These are phyloP conservation scores for Hygrophoropsis aurantiaca DNA, from an alignment of 768 basidiomycete genomes.

Conservation along the genomic window DNA sequence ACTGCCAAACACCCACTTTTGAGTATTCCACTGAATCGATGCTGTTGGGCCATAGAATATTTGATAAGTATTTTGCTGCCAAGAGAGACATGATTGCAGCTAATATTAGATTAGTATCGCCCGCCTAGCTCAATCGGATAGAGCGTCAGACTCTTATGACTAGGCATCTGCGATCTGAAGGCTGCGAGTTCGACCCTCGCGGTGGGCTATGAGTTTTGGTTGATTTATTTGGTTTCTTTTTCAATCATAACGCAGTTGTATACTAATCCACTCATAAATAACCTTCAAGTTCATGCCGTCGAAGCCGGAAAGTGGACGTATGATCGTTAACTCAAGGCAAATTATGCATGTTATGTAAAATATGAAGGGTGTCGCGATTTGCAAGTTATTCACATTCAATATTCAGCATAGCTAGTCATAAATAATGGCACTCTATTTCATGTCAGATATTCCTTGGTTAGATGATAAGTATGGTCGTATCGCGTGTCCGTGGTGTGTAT, in stretches of 20 bases:
- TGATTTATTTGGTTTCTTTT: not conserved
- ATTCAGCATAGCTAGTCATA: not conserved
- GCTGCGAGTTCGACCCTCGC: constrained; percentile 66
- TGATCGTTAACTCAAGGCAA: too few species aligned
- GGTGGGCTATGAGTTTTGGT: constrained; percentile 47
- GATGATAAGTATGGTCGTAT: not conserved
- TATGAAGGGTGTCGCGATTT: too few species aligned
- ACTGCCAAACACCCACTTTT: too few species aligned
- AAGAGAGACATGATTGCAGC: not conserved
- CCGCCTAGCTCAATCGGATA: constrained; percentile 70
- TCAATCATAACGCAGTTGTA: too few species aligned
- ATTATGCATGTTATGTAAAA: too few species aligned
- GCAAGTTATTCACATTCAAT: too few species aligned
- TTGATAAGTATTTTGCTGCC: too few species aligned
- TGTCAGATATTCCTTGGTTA: not conserved
- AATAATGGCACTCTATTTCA: not conserved
- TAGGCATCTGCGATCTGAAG: constrained; percentile 56
- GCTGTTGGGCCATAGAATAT: too few species aligned
- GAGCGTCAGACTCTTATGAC: constrained; percentile 63
- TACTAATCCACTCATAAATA: too few species aligned
- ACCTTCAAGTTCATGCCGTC: too few species aligned
- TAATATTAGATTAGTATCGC: constrained; percentile 20
- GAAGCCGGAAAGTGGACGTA: too few species aligned
- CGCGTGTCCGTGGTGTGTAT: not conserved
- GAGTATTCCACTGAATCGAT: too few species aligned